Percentiles rank a stretch among this genome's conserved stretches.
These are phyloP conservation scores for Tylopilus vinaceipallidus DNA, from an alignment of 768 basidiomycete genomes.

Conservation along the genomic window DNA sequence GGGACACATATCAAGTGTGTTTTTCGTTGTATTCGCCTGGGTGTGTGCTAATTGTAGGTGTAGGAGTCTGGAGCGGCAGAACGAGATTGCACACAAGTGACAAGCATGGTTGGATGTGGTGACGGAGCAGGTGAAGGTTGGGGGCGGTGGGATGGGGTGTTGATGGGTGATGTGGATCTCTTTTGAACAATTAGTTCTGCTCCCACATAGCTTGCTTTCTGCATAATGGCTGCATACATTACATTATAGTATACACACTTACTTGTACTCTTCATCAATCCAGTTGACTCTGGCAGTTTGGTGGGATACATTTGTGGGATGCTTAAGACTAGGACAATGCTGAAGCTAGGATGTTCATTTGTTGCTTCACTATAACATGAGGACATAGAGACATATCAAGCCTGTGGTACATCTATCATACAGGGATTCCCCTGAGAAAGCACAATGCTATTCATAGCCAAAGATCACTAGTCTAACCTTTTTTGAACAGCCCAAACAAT, in stretches of 20 bases:
- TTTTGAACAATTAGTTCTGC: background rate
- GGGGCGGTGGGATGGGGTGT: constrained; percentile 13
- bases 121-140: constrained; percentile 26
- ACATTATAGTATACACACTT: constrained; percentile 18
- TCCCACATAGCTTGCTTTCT: constrained; percentile 10
- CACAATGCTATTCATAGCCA: too few relatives aligned
- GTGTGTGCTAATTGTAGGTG: background rate
- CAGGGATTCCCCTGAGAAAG: too few relatives aligned
- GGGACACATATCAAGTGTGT: constrained; percentile 78
- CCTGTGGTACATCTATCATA: too few relatives aligned
- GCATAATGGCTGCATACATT: constrained; percentile 3
- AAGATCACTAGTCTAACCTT: too few relatives aligned
- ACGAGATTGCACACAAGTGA: constrained; percentile 77
- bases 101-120: constrained; percentile 37
- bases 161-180: constrained; percentile 17
- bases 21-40: constrained; percentile 4
- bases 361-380: too few relatives aligned
- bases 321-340: too few relatives aligned
- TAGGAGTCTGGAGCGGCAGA: constrained; percentile 74
- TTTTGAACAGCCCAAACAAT: too few relatives aligned
- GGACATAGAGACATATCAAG: too few relatives aligned
- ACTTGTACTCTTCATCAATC: constrained; percentile 9
- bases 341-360: too few relatives aligned
- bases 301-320: too few relatives aligned
- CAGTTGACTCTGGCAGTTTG: too few relatives aligned